Base-by-base conservation (phyloP, 208 protist species). In the Wallacemonas sp. region DNA sequence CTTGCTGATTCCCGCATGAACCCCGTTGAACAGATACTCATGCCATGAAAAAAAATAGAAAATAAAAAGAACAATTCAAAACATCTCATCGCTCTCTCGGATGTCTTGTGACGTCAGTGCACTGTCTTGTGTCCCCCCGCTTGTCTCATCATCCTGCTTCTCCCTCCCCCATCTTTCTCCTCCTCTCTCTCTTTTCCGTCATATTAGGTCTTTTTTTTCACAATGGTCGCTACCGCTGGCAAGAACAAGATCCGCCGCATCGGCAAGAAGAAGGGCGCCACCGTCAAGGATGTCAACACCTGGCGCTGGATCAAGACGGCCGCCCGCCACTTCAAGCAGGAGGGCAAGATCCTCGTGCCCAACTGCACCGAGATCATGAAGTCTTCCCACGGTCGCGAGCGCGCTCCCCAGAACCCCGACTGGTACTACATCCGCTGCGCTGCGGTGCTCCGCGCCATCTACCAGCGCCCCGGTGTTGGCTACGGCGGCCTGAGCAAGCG, bases 391-490 rank as follows among this genome's bases (percentile, higher is more conserved):
- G 85, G 90, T 74, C 98, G 98, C 85, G 97, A 99, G 81, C 90
- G 98, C 55, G 90, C 96, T 67, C 98, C 98, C 60, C 88, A 93
- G 77, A 97, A 99, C 87, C 84, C 92, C 63, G 97, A 99, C 89
- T 99, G 98, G 98, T 99, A 97, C 84, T 99, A 98, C 90, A 88
- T 98, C 79, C 96, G 97, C 72, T 90, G 85, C 74, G 98, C 98
- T 57, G 90, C 98, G 49, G 89, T 99, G 29, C 96, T 98, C 60
- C 97, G 98, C 81, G 93, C 96, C 70, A 81, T 99, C 62, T 99
- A 99, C 88, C 66, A 99, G 29, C 93, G 95, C 74, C 90, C 92
- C 39, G 94, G 94, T 65, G 86, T 92, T 24, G 97, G 98, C 76
- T 97, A 98, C 72, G 96, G 88, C 55, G 85, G 83, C 30, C 90